Evolutionary conservation across 768 basidiomycete genomes (phyloP), one percentile per base, ranked within the genome.

Genomic region (Collybia nuda): DNA sequence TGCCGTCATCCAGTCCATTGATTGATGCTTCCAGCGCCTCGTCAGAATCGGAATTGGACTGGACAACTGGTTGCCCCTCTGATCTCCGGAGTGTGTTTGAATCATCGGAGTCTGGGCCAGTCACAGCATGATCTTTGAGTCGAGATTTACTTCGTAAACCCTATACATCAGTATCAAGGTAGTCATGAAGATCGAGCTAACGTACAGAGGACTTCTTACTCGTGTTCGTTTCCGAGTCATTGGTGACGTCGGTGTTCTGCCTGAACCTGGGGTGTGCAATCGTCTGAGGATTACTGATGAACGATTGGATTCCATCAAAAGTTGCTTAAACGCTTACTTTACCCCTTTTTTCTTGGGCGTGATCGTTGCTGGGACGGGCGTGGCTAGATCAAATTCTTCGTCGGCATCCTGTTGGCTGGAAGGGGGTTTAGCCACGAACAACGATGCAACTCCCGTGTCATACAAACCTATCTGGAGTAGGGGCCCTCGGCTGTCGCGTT

Each of bases 291-390:
- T 39, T 11, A n/a, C 18, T 8, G n/a, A 8, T 28, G 26, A 3
- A 12, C 18, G 26, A n/a, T 18, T 24, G 8, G 15, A 26, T 6
- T 2, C 9, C 18, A 21, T 12, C 18, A 24, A n/a, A 4, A 22
- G 11, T 17, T 3, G 9, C 19, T 17, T 19, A 6, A 19, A 9
- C 12, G 49, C 62, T 50, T 36, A 71, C 68, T 69, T 71, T 6
- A 62, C 53, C 29, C 68, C 66, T 50, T 64, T 65, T 52, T 61
- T 66, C 55, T 64, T 68, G 6, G 68, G 69, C 2, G 68, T 67
- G 14, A 43, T 48, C 5, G 46, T 50, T 12, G 32, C 6, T 22
- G 35, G 52, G 38, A 54, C 48, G 26, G 55, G 55, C 36, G 65
- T 57, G n/a, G 28, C 15, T n/a, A 43, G 23, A 36, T 51, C 51